Conservation (phyloP, 192 early-diverging fungal species). For the Rhizophagus sp. region DNA sequence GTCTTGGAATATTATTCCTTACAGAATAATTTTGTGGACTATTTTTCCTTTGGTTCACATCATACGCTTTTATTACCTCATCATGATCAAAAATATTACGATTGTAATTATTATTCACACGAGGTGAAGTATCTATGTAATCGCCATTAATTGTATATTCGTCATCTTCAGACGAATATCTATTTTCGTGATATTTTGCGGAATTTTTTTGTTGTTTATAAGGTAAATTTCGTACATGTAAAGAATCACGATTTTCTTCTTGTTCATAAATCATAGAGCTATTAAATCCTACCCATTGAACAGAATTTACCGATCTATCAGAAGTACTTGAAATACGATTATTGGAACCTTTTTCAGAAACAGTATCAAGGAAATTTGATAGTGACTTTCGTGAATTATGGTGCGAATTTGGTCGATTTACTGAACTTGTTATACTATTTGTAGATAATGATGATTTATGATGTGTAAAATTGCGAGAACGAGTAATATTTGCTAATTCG, state of each 20-base stretch:
- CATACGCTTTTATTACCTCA: neutral
- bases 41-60: neutral
- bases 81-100: neutral
- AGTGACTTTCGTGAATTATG: neutral
- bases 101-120: neutral
- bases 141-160: conserved; percentile 8
- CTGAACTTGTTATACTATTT: neutral
- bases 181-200: neutral
- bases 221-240: conserved; percentile 16
- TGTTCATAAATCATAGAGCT: neutral
- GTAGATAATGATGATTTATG: neutral
- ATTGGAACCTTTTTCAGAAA: neutral
- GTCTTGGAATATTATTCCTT: neutral
- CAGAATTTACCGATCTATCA: neutral
- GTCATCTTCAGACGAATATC: neutral
- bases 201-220: neutral
- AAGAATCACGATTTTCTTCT: neutral
- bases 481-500: conserved; percentile 1
- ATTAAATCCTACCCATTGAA: conserved; percentile 21
- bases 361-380: neutral
- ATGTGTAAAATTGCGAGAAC: neutral
- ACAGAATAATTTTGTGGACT: neutral
- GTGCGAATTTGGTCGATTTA: neutral
- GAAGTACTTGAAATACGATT: neutral
- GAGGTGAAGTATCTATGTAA: conserved; percentile 11